Percentiles rank a stretch among this genome's conserved stretches.
Evolutionary conservation across 2,329 filamentous ascomycete genomes (phyloP).

Genomic region (Davidsoniella neocaledoniae): DNA sequence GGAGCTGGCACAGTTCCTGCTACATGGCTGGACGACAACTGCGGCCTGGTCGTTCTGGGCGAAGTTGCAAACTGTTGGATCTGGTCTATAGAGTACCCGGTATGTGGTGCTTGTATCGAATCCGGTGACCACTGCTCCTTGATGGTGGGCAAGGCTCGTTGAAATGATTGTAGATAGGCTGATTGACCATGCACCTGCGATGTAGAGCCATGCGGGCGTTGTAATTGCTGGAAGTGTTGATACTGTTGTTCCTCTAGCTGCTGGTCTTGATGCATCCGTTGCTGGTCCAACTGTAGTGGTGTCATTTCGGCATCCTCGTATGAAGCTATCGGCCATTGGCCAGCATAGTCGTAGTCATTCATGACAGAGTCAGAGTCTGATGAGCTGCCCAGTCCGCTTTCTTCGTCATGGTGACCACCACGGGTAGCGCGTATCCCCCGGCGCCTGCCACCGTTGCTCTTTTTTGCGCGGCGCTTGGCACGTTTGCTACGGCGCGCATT

Average conservation of each 20-base stretch:
- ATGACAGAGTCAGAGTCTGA: neutral
- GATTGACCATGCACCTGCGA: too few relatives aligned
- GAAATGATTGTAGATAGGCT: too few relatives aligned
- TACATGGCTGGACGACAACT: too few relatives aligned
- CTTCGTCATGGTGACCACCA: neutral
- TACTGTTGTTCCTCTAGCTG: neutral
- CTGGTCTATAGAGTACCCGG: too few relatives aligned
- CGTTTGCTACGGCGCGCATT: conserved; percentile 2
- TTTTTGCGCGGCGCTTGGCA: neutral
- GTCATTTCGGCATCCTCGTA: conserved; percentile 5
- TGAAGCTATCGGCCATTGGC: conserved; percentile 6
- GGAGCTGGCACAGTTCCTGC: too few relatives aligned
- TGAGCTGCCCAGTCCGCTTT: neutral
- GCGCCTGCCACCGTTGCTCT: neutral
- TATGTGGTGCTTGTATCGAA: too few relatives aligned
- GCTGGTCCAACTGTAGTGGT: neutral
- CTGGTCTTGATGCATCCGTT: neutral
- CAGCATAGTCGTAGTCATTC: conserved; percentile 4
- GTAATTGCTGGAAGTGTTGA: neutral
- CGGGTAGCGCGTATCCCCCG: neutral
- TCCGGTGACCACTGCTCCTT: too few relatives aligned
- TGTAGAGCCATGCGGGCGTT: too few relatives aligned
- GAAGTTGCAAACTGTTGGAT: too few relatives aligned
- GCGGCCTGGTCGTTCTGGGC: too few relatives aligned
- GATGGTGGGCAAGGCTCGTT: too few relatives aligned